A percentile compares a stretch with the other conserved stretches of the same genome.
These are phyloP conservation scores for Panaeolus papilionaceus DNA, from an alignment of 768 basidiomycete species.

Conservation along the genomic window DNA sequence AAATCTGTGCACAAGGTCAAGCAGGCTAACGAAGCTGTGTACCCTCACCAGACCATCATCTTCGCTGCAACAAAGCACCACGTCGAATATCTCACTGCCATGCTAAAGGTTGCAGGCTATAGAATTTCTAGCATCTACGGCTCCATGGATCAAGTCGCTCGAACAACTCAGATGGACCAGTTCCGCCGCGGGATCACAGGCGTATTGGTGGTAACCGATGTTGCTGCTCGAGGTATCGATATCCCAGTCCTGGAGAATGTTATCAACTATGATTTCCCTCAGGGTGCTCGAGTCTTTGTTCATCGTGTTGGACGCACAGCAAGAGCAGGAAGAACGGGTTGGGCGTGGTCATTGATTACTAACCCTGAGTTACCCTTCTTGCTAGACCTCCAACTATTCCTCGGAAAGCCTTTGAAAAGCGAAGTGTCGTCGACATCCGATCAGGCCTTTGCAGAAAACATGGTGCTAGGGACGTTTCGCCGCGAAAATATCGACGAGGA, in stretches of 20 bases:
- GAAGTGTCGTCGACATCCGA: slow-evolving; percentile 58
- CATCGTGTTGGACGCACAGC: slow-evolving; percentile 98
- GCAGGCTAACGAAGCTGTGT: slow-evolving; percentile 55
- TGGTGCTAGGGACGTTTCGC: slow-evolving; percentile 85
- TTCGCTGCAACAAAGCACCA: slow-evolving; percentile 99
- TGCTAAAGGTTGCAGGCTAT: slow-evolving; percentile 85
- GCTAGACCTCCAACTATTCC: slow-evolving; percentile 91
- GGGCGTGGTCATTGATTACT: slow-evolving; percentile 96
- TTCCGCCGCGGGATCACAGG: slow-evolving; percentile 84
- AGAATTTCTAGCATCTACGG: slow-evolving; percentile 95
- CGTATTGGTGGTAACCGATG: slow-evolving; percentile 95
- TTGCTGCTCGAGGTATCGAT: slow-evolving; percentile 97
- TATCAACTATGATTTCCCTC: slow-evolving; percentile 97
- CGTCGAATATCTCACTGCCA: slow-evolving; percentile 88
- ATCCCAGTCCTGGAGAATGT: slow-evolving; percentile 97
- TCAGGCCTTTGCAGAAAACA: slow-evolving; percentile 68
- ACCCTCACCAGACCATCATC: slow-evolving; percentile 90
- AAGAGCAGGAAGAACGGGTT: slow-evolving; percentile 91
- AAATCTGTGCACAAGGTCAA: slow-evolving; percentile 56
- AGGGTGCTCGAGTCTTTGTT: slow-evolving; percentile 91
- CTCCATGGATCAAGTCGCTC: slow-evolving; percentile 90
- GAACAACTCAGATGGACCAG: slow-evolving; percentile 87
- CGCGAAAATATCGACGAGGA: slow-evolving; percentile 84
- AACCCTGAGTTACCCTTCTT: slow-evolving; percentile 88
- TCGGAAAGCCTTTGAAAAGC: slow-evolving; percentile 76